phyloP scores from a whole-genome alignment of 2,329 filamentous ascomycete genomes.

The Apiospora phragmitis region DNA sequence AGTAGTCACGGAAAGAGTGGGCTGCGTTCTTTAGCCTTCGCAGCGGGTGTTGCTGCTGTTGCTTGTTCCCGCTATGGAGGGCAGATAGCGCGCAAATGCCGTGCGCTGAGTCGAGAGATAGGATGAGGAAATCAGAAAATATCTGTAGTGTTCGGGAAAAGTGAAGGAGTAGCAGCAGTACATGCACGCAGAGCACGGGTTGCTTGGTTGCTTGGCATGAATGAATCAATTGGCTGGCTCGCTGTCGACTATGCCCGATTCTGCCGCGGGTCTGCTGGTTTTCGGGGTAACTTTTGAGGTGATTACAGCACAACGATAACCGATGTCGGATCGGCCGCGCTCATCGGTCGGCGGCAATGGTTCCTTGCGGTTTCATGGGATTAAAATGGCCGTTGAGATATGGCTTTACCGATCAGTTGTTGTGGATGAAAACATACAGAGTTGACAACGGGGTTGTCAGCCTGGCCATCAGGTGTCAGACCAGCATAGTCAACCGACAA shows the following conservation, averaged over 20 bases:
- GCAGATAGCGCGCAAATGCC: neutral
- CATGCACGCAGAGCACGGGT: neutral
- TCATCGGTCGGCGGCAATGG: neutral
- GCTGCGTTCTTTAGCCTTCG: neutral
- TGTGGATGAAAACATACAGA: neutral
- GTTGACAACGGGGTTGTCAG: neutral
- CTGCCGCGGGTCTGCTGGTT: neutral
- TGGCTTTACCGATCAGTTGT: neutral
- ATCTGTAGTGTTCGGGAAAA: neutral
- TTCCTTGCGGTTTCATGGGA: neutral
- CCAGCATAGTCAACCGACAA: neutral
- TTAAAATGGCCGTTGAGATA: neutral
- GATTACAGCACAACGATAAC: neutral
- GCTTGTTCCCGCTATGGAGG: neutral
- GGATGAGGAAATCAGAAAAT: neutral
- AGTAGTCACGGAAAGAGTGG: slow-evolving; percentile 8
- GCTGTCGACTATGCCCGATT: slow-evolving; percentile 2
- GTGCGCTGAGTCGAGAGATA: neutral
- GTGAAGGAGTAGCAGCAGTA: neutral
- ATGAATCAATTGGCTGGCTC: neutral
- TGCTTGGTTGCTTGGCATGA: slow-evolving; percentile 1
- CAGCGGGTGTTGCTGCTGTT: neutral
- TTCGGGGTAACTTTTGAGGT: neutral
- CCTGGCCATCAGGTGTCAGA: slow-evolving; percentile 3
- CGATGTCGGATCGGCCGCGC: slow-evolving; percentile 3